These are phyloP conservation scores for Closterium sp. DNA, from an alignment of 139 green algal species.

Conservation along the genomic window DNA sequence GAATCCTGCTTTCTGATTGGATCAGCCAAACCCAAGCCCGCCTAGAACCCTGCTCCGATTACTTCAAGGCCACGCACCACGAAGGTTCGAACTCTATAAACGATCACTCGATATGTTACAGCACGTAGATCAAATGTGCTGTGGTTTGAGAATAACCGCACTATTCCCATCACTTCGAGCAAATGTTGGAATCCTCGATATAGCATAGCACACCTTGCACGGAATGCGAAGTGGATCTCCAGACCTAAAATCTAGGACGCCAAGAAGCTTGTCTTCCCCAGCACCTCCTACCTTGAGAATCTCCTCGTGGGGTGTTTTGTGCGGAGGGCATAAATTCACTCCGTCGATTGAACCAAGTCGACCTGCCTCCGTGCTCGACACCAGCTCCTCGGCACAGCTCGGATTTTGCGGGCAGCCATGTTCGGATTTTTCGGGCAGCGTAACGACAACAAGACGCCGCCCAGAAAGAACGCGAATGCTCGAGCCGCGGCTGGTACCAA, in stretches of 20 bases:
- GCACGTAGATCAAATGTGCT: too few relatives aligned
- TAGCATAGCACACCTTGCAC: background rate
- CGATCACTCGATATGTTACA: background rate
- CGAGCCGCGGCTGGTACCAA: background rate
- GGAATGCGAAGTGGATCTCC: too few relatives aligned
- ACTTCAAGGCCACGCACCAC: background rate
- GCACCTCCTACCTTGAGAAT: too few relatives aligned
- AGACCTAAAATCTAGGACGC: background rate
- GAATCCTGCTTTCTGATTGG: too few relatives aligned
- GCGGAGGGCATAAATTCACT: too few relatives aligned
- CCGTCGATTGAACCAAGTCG: too few relatives aligned
- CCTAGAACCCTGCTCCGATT: background rate
- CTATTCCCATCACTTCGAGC: too few relatives aligned
- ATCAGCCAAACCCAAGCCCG: too few relatives aligned
- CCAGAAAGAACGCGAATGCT: background rate
- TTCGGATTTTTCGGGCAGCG: background rate
- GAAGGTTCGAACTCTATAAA: background rate
- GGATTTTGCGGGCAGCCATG: background rate
- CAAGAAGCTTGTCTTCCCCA: background rate
- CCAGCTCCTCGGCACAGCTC: too few relatives aligned
- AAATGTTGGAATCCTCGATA: background rate
- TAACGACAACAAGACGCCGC: background rate
- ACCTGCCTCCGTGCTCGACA: too few relatives aligned
- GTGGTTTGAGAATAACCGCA: too few relatives aligned
- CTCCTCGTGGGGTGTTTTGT: too few relatives aligned